Evolutionary conservation across 768 basidiomycete genomes (phyloP), one percentile per base, ranked within the genome.

Genomic region (Lyophyllum semitale): DNA sequence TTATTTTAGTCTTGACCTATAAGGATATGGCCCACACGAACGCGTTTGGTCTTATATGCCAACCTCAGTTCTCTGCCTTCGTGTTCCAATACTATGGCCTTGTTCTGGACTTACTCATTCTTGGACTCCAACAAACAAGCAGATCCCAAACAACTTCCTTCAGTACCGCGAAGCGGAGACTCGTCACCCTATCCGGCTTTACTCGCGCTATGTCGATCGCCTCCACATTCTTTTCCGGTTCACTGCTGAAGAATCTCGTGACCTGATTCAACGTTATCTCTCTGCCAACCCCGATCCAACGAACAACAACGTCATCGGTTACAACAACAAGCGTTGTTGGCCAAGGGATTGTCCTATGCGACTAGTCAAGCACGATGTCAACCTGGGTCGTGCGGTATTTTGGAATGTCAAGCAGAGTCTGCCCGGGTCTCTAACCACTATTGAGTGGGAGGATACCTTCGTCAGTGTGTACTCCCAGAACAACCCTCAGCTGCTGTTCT

Each of bases 291-390:
- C 97, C 3, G 97, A 99, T 73, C 96, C 97, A 3, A 98, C 92
- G 11, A 98, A 98, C 74, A 97, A 98, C 75, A 98, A 98, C 66
- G 92, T 98, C 59, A 96, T 98, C 59, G 97, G 96, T 0, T 99
- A 98, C 73, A 98, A 98, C 77, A 98, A 98, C 79, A 97, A 96
- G 73, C 88, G 94, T 47, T 98, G 97, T 75, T 99, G 97, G 97
- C 97, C 97, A 33, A 84, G 95, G 61, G 97, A 99, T 73, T 99
- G 97, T 71, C 89, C 97, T 55, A 99, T 99, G 97, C 81, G 97
- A 30, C 81, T 99, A 54, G 96, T 97, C 80, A 99, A 99, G 74
- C 97, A 99, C 71, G 97, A 99, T 68, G 97, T 98, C 73, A 98
- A 99, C 72, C 79, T 99, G 42, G 97, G 96, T 20, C 84, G 97